These are phyloP conservation scores for Babjeviella inositovora DNA, from an alignment of 805 yeast genomes.

Conservation along the genomic window DNA sequence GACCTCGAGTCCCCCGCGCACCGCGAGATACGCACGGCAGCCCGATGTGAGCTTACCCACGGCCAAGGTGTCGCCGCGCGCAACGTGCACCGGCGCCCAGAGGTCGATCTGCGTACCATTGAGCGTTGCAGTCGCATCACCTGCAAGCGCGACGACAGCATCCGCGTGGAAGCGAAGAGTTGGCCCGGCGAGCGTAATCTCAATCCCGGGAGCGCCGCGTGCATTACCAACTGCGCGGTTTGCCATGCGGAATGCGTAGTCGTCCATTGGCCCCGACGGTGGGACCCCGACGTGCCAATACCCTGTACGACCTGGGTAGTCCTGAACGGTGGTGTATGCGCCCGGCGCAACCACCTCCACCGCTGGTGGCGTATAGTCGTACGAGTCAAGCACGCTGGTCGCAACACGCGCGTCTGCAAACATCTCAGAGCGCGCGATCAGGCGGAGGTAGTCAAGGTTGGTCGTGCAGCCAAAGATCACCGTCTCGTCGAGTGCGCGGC, in stretches of 20 bases:
- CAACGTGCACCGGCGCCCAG: conserved; percentile 60
- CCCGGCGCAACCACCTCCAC: conserved; percentile 82
- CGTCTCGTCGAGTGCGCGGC: conserved; percentile 75
- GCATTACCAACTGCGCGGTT: conserved; percentile 86
- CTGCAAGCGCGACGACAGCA: conserved; percentile 67
- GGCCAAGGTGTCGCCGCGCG: conserved; percentile 61
- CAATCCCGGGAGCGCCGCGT: conserved; percentile 73
- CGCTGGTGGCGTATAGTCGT: conserved; percentile 65
- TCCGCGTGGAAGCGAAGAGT: conserved; percentile 72
- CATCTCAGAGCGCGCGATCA: conserved; percentile 73
- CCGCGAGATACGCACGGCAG: conserved; percentile 79
- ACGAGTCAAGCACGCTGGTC: conserved; percentile 78
- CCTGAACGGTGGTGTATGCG: conserved; percentile 92
- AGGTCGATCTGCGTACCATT: conserved; percentile 40
- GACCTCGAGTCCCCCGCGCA: conserved; percentile 88
- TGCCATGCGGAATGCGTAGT: conserved; percentile 77
- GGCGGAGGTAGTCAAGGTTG: conserved; percentile 77
- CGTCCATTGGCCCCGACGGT: conserved; percentile 98
- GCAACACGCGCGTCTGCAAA: conserved; percentile 73
- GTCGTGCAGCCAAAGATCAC: conserved; percentile 79
- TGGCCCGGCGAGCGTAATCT: conserved; percentile 81
- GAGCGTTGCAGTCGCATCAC: conserved; percentile 48
- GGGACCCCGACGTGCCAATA: conserved; percentile 91
- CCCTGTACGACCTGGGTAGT: conserved; percentile 83
- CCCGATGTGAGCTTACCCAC: conserved; percentile 75